A percentile compares a stretch with the other conserved stretches of the same genome.
Evolutionary conservation across 2,329 filamentous ascomycete genomes (phyloP).

Genomic region (Cytospora leucostoma): DNA sequence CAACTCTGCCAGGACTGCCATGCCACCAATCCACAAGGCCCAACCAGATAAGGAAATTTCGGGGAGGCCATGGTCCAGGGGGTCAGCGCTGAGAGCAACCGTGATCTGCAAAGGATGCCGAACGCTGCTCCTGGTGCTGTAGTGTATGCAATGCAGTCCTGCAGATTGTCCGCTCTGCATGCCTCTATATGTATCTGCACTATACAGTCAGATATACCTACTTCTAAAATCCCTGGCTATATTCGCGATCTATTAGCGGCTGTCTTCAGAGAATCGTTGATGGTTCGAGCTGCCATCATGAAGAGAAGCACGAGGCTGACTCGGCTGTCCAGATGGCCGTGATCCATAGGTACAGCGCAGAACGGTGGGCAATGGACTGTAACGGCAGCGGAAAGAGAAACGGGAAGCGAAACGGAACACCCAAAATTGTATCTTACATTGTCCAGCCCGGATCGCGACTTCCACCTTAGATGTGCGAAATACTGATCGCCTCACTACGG

Average conservation of each 20-base stretch:
- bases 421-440: background rate
- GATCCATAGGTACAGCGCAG: too few relatives aligned
- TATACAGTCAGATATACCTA: background rate
- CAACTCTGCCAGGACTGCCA: background rate
- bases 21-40: background rate
- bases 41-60: constrained; percentile 7
- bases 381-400: background rate
- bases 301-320: too few relatives aligned
- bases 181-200: background rate
- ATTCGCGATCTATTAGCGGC: background rate
- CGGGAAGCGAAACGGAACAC: background rate
- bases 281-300: too few relatives aligned
- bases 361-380: background rate
- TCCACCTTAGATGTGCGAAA: background rate
- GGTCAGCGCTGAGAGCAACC: constrained; percentile 9
- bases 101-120: constrained; percentile 6
- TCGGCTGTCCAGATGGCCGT: too few relatives aligned
- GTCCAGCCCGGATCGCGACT: background rate
- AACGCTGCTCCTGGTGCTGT: constrained; percentile 6
- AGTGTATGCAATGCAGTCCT: constrained; percentile 12
- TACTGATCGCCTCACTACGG: background rate
- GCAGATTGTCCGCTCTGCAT: constrained; percentile 20
- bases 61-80: constrained; percentile 3
- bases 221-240: background rate
- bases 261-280: background rate